phyloP scores from a whole-genome alignment of 768 basidiomycete genomes.

The Cystofilobasidium capitatum region DNA sequence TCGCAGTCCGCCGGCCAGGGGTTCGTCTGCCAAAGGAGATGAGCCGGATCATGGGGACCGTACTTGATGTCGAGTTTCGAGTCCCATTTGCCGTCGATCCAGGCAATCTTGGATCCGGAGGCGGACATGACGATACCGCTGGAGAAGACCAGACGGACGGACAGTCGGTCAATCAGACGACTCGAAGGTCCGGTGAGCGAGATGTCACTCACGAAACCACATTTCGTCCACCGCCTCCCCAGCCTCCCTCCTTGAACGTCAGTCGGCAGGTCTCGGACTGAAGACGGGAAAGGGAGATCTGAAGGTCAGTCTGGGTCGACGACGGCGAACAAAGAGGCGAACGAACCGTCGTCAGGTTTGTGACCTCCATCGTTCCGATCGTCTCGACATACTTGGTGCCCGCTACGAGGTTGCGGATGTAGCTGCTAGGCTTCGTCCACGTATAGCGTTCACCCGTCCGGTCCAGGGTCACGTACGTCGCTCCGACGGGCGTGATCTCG shows the following conservation, averaged over 20 bases:
- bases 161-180: not conserved
- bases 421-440: conserved; percentile 77
- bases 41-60: conserved; percentile 56
- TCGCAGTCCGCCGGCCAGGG: conserved; percentile 62
- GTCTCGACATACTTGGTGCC: conserved; percentile 87
- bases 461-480: conserved; percentile 48
- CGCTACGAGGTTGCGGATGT: conserved; percentile 79
- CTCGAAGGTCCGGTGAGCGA: not conserved
- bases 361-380: conserved; percentile 64
- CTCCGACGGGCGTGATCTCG: conserved; percentile 73
- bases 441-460: conserved; percentile 59
- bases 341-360: conserved; percentile 47
- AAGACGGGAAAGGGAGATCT: not conserved
- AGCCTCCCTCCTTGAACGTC: conserved; percentile 80
- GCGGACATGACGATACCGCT: conserved; percentile 50
- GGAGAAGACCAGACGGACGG: not conserved
- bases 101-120: conserved; percentile 50
- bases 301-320: not conserved
- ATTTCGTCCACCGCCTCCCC: conserved; percentile 57
- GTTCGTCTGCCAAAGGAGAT: conserved; percentile 57
- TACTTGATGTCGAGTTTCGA: conserved; percentile 60
- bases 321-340: not conserved
- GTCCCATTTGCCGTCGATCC: conserved; percentile 85
- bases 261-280: conserved; percentile 51
- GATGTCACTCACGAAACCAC: conserved; percentile 45